Conservation (phyloP, 345 rosid genomes). For the Lepidium aucheri region DNA sequence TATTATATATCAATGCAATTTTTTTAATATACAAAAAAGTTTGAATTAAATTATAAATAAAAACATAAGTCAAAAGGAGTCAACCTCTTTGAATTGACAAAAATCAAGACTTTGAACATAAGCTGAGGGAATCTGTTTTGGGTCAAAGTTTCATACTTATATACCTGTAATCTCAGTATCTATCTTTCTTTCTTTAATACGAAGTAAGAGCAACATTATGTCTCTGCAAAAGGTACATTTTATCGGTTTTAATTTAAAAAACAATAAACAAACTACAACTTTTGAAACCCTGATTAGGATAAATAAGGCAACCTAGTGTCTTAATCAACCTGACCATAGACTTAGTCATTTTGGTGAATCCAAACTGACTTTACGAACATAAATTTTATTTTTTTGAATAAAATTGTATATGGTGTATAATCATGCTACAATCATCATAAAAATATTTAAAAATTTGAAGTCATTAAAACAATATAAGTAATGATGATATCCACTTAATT, state of each 20-base stretch:
- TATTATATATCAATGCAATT: too few relatives aligned
- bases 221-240: not conserved
- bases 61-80: conserved; percentile 19
- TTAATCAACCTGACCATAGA: not conserved
- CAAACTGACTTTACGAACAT: not conserved
- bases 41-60: not conserved
- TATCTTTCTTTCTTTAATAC: not conserved
- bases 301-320: not conserved
- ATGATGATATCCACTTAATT: not conserved
- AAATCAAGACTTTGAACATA: conserved; percentile 19
- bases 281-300: not conserved
- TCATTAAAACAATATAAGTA: too few relatives aligned
- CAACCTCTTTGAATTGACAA: conserved; percentile 13
- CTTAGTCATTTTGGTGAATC: not conserved
- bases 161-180: not conserved
- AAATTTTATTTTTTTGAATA: too few relatives aligned
- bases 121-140: conserved; percentile 8
- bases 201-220: not conserved
- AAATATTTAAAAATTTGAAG: too few relatives aligned
- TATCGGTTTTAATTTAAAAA: not conserved
- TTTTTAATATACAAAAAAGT: too few relatives aligned
- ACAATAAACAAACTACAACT: not conserved
- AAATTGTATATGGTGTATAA: not conserved
- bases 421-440: not conserved
- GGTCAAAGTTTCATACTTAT: conserved; percentile 27